phyloP scores from a whole-genome alignment of 2,329 filamentous ascomycete genomes.

The Raffaelea albimanens region DNA sequence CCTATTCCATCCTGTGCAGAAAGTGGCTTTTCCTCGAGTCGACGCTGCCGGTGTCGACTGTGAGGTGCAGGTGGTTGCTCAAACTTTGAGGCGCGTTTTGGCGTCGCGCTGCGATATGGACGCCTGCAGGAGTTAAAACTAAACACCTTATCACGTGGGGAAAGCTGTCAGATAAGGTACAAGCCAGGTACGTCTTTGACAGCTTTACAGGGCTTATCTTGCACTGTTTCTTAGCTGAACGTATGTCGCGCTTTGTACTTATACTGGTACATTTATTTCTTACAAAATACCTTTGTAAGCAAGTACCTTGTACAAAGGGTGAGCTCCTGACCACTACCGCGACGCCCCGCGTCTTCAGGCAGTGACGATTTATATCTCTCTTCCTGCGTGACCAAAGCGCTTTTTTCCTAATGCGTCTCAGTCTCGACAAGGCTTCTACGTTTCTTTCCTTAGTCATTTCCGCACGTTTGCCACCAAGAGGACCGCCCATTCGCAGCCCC shows the following conservation, averaged over 20 bases:
- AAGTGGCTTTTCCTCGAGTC: constrained; percentile 16
- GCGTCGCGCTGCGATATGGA: neutral
- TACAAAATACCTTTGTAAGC: too few relatives aligned
- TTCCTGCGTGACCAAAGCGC: neutral
- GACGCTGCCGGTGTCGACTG: constrained; percentile 2
- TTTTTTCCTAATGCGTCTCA: neutral
- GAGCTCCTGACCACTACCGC: neutral
- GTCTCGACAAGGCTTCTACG: neutral
- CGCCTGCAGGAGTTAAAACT: too few relatives aligned
- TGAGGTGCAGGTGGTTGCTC: neutral
- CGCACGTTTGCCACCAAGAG: neutral
- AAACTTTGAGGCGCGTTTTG: too few relatives aligned
- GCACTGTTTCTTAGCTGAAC: too few relatives aligned
- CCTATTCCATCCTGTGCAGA: too few relatives aligned
- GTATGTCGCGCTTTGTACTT: too few relatives aligned
- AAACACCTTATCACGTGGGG: too few relatives aligned
- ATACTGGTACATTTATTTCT: too few relatives aligned
- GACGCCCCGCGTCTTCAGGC: constrained; percentile 5
- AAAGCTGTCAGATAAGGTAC: too few relatives aligned
- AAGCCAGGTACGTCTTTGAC: too few relatives aligned
- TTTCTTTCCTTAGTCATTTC: neutral
- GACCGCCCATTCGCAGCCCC: too few relatives aligned
- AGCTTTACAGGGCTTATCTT: too few relatives aligned
- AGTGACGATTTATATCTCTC: neutral
- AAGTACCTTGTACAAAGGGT: neutral